These are phyloP conservation scores for Aspergillus arachidicola DNA, from an alignment of 2,329 filamentous ascomycete genomes.

Conservation along the genomic window DNA sequence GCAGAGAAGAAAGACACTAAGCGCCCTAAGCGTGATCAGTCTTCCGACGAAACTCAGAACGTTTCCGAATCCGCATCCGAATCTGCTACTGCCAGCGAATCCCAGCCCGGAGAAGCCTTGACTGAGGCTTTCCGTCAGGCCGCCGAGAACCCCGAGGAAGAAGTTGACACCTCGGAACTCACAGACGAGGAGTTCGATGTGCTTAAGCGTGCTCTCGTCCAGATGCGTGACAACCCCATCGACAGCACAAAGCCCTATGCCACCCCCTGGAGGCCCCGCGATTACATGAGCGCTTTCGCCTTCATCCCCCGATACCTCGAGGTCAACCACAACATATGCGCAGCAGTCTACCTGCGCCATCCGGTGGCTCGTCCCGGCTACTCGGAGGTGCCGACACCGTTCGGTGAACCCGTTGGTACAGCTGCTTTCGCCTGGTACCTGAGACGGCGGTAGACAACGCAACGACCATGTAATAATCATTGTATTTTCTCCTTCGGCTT, in stretches of 20 bases:
- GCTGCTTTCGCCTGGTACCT: conserved; percentile 95
- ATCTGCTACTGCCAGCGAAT: conserved; percentile 19
- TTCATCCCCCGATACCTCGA: conserved; percentile 95
- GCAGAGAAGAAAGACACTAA: conserved; percentile 26
- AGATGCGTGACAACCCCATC: conserved; percentile 73
- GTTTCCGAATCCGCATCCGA: conserved; percentile 11
- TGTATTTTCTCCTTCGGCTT: conserved; percentile 17
- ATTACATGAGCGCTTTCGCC: conserved; percentile 88
- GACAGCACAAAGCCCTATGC: conserved; percentile 80
- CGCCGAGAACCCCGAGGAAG: conserved; percentile 31
- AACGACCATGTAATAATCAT: conserved; percentile 6
- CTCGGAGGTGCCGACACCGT: conserved; percentile 85
- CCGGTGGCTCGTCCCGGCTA: conserved; percentile 82
- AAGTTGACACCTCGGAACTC: conserved; percentile 49
- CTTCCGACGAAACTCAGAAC: conserved; percentile 10
- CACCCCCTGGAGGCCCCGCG: conserved; percentile 85
- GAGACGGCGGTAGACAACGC: conserved; percentile 66
- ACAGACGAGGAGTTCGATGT: conserved; percentile 51
- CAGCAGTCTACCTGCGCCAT: conserved; percentile 91
- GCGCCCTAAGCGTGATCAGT: conserved; percentile 23
- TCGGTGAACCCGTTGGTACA: conserved; percentile 68
- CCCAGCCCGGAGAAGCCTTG: conserved; percentile 30
- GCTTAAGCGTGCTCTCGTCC: conserved; percentile 59
- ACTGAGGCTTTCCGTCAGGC: conserved; percentile 38
- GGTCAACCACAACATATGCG: conserved; percentile 96